These are phyloP conservation scores for Cunninghamia lanceolata DNA, from an alignment of 75 land plant genomes.

Conservation along the genomic window DNA sequence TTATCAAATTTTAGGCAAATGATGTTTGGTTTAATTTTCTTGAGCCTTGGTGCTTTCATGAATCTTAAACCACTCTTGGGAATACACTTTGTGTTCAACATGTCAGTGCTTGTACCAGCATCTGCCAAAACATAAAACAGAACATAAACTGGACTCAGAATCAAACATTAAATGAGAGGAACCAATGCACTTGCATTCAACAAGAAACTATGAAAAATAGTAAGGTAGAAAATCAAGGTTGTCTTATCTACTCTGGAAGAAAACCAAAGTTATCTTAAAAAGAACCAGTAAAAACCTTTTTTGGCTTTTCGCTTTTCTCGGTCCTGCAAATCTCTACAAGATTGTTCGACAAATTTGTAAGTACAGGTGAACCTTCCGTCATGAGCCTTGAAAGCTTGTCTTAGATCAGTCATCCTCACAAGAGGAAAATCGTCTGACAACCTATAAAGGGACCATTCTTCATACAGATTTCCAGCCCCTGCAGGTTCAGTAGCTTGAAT, in stretches of 20 bases:
- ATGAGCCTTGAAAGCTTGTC: conserved; percentile 14
- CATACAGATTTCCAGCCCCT: neutral
- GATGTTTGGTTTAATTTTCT: neutral
- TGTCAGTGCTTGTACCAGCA: neutral
- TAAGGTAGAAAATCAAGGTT: neutral
- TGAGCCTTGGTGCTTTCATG: conserved; percentile 4
- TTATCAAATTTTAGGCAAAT: conserved; percentile 20
- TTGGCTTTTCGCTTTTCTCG: neutral
- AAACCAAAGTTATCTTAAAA: neutral
- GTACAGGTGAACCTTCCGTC: conserved; percentile 10
- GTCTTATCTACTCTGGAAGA: neutral
- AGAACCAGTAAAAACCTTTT: neutral
- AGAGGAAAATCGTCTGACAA: conserved; percentile 25
- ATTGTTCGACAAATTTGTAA: conserved; percentile 20
- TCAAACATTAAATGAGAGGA: neutral
- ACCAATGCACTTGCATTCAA: too few species aligned
- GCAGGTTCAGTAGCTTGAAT: neutral
- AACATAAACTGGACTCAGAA: neutral
- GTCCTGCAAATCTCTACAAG: conserved; percentile 14
- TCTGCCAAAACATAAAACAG: conserved; percentile 9
- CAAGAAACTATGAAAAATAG: neutral
- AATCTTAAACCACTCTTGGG: neutral
- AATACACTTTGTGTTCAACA: neutral
- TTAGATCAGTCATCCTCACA: conserved; percentile 9
- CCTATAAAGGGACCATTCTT: conserved; percentile 17